phyloP scores from a whole-genome alignment of 2,329 filamentous ascomycete genomes.

The Furcasterigmium furcatum region DNA sequence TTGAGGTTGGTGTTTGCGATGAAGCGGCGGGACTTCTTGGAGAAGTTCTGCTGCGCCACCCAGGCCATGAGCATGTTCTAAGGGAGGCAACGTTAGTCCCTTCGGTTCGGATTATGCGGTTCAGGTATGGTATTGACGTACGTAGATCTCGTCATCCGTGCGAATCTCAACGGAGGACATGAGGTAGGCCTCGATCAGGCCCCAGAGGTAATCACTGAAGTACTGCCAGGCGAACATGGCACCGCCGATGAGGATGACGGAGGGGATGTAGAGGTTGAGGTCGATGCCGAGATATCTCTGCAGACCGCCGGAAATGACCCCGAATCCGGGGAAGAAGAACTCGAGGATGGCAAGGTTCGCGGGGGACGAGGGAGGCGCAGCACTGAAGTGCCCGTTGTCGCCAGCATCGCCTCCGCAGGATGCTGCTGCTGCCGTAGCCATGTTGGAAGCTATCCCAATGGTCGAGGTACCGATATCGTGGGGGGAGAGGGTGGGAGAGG shows the following conservation, averaged over 20 bases:
- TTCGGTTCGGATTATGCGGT: neutral
- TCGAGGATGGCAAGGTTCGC: slow-evolving; percentile 52
- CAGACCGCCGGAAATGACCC: slow-evolving; percentile 49
- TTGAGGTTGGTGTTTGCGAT: slow-evolving; percentile 62
- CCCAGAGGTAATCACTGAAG: slow-evolving; percentile 42
- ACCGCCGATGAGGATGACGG: slow-evolving; percentile 47
- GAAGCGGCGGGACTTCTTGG: slow-evolving; percentile 56
- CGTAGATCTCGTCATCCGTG: slow-evolving; percentile 68
- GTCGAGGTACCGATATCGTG: neutral
- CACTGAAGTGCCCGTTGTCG: neutral
- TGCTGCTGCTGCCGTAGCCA: neutral
- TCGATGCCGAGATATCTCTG: slow-evolving; percentile 59
- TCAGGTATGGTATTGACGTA: neutral
- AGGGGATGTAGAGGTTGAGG: slow-evolving; percentile 58
- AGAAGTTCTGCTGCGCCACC: slow-evolving; percentile 61
- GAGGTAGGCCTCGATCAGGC: slow-evolving; percentile 48
- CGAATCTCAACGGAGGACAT: slow-evolving; percentile 66
- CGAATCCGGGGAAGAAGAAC: slow-evolving; percentile 64
- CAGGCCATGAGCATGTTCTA: slow-evolving; percentile 66
- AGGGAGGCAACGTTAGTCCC: neutral
- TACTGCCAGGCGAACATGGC: slow-evolving; percentile 52
- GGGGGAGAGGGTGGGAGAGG: too few species aligned
- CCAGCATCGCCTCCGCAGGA: neutral
- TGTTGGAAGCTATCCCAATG: too few species aligned
- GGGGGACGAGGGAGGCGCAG: slow-evolving; percentile 7